A percentile compares a stretch with the other conserved stretches of the same genome.
phyloP scores from a whole-genome alignment of 2,329 filamentous ascomycete species.

The Davidsoniella eucalypti region DNA sequence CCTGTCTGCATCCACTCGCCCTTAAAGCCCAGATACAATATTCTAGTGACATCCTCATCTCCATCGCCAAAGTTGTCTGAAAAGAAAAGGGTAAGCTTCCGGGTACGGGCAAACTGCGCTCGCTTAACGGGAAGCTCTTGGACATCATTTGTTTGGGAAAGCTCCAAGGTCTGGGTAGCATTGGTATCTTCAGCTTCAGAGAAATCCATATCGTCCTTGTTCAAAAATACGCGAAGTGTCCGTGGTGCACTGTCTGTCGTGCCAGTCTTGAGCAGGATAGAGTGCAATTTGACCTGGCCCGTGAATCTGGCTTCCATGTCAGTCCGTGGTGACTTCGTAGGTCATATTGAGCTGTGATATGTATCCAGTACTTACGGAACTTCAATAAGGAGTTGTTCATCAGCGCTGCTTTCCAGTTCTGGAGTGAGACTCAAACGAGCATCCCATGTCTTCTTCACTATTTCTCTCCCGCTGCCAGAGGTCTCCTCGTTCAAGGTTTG shows the following conservation, averaged over 20 bases:
- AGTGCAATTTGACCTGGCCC: constrained; percentile 82
- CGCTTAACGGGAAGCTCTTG: constrained; percentile 80
- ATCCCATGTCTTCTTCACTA: constrained; percentile 83
- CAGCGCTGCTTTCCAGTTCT: constrained; percentile 69
- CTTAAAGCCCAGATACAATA: constrained; percentile 81
- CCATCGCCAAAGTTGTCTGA: constrained; percentile 76
- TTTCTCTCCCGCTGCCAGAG: constrained; percentile 49
- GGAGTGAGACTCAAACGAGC: constrained; percentile 56
- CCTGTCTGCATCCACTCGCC: constrained; percentile 85
- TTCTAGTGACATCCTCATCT: constrained; percentile 61
- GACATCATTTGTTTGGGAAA: constrained; percentile 63
- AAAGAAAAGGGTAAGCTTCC: constrained; percentile 70
- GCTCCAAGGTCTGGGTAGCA: constrained; percentile 59
- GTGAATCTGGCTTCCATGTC: constrained; percentile 51
- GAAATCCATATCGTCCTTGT: constrained; percentile 80
- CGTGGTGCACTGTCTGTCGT: constrained; percentile 53
- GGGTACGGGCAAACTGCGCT: constrained; percentile 77
- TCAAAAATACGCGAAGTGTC: constrained; percentile 76
- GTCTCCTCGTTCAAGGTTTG: constrained; percentile 68
- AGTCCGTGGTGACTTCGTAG: background rate
- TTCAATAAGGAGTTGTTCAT: constrained; percentile 86
- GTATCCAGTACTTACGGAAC: constrained; percentile 49
- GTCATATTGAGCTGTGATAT: background rate
- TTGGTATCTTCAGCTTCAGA: constrained; percentile 48
- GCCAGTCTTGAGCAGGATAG: constrained; percentile 70